Base-by-base conservation (phyloP, 768 basidiomycete genomes). In the Tulasnella sp. region DNA sequence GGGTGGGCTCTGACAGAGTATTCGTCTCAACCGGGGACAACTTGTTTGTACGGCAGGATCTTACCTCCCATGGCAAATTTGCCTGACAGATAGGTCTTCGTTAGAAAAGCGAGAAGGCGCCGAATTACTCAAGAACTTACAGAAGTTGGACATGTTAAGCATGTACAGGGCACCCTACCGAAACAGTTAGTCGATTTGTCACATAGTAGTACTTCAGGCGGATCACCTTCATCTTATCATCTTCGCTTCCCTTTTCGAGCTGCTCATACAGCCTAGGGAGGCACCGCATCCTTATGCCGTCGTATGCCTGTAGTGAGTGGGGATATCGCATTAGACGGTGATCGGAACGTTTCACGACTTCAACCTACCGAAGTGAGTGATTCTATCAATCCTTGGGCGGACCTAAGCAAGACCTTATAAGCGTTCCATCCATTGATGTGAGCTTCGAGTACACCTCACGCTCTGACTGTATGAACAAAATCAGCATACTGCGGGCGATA, bases 221-320 rank as follows among this genome's bases (percentile, higher is more conserved):
- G 35, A 34, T 36, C 3, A 72, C 71, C 71, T 97, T 95, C 88
- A 94, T 92, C n/a, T 90, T 85, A 78, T 94, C 92, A 76, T 92
- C 91, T 42, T 95, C 92, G 22, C 84, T 85, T 2, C 89, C 91
- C 6, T 89, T 87, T 66, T 85, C 83, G 67, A 90, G 80, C 5
- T 86, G 85, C 44, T 82, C 78, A 73, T 87, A 86, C n/a, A 90
- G 78, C 52, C 81, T 73, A 9, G 89, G 88, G 22, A 90, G 81
- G 41, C 85, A 84, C n/a, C 89, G 86, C 17, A 83, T 83, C 39
- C 88, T 83, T 41, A 89, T 84, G 5, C 89, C 90, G 76, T 91
- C 90, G 76, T 88, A 91, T 2, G 83, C 79, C 89, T 90, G 59
- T 5, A 6, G 34, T 52, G 17, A 67, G 32, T 62, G 71, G 3